Evolutionary conservation across 768 basidiomycete genomes (phyloP).

Genomic region (Suillus spraguei): DNA sequence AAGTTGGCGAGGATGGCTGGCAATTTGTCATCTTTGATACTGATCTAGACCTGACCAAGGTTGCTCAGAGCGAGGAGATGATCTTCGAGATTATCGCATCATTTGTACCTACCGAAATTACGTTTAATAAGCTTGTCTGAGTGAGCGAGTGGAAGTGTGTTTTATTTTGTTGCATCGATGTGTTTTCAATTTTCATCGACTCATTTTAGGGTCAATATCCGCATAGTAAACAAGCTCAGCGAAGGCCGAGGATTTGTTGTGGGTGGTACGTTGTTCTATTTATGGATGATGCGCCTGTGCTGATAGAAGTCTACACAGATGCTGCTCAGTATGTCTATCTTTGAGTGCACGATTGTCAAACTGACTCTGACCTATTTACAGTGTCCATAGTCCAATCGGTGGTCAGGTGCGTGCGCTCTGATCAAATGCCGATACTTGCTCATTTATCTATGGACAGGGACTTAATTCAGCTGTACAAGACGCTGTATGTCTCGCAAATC

Average conservation of each 20-base stretch:
- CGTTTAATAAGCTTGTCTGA: slow-evolving; percentile 30
- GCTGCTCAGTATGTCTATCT: neutral
- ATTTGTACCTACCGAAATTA: slow-evolving; percentile 20
- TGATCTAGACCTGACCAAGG: slow-evolving; percentile 16
- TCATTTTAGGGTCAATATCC: neutral
- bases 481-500: slow-evolving; percentile 29
- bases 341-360: neutral
- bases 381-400: neutral
- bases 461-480: slow-evolving; percentile 42
- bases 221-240: neutral
- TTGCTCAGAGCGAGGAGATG: slow-evolving; percentile 25
- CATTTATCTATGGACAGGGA: slow-evolving; percentile 28
- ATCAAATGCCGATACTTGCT: neutral
- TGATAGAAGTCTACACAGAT: neutral
- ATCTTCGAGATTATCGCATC: slow-evolving; percentile 32
- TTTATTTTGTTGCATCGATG: neutral
- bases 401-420: neutral
- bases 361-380: neutral
- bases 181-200: neutral
- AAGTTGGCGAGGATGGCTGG: slow-evolving; percentile 27
- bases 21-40: slow-evolving; percentile 16
- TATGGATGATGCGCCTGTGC: neutral
- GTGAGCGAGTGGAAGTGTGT: slow-evolving; percentile 32
- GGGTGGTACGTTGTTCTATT: neutral
- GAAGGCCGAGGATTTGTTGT: neutral